These are phyloP conservation scores for Gynochthodes officinalis DNA, from an alignment of 257 asterid genomes.

Conservation along the genomic window DNA sequence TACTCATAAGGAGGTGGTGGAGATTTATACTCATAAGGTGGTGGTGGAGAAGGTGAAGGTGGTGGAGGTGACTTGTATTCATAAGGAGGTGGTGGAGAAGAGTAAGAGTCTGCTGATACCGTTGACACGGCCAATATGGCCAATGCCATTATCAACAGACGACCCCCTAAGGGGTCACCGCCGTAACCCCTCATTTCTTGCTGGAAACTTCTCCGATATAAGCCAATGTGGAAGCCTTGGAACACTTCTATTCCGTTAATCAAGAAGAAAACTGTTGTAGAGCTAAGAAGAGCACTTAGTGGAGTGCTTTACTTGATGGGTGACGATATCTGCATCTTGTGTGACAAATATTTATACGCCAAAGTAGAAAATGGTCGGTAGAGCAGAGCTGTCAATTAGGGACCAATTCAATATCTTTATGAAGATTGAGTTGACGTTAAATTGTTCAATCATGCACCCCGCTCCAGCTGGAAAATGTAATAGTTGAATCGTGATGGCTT, in stretches of 20 bases:
- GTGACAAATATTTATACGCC: slow-evolving; percentile 34
- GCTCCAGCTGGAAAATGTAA: slow-evolving; percentile 37
- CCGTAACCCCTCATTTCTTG: slow-evolving; percentile 36
- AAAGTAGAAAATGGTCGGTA: slow-evolving; percentile 20
- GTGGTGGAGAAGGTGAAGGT: too few species aligned
- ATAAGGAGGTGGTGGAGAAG: slow-evolving; percentile 41
- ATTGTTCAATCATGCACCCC: slow-evolving; percentile 1
- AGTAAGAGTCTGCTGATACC: slow-evolving; percentile 54
- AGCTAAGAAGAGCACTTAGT: slow-evolving; percentile 1
- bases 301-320: slow-evolving; percentile 18
- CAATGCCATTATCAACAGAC: slow-evolving; percentile 47
- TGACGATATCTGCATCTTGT: slow-evolving; percentile 22
- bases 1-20: too few species aligned
- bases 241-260: neutral
- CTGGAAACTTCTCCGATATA: slow-evolving; percentile 27
- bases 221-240: slow-evolving; percentile 8
- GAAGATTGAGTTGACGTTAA: neutral
- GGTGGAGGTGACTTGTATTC: too few species aligned
- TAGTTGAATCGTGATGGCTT: slow-evolving; percentile 18
- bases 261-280: neutral
- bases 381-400: slow-evolving; percentile 41
- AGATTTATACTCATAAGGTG: too few species aligned
- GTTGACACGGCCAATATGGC: slow-evolving; percentile 43
- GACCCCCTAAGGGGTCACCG: slow-evolving; percentile 40
- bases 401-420: slow-evolving; percentile 13